Base-by-base conservation (phyloP, 495 filamentous ascomycete genomes). In the Penicillium psychrofluorescens region DNA sequence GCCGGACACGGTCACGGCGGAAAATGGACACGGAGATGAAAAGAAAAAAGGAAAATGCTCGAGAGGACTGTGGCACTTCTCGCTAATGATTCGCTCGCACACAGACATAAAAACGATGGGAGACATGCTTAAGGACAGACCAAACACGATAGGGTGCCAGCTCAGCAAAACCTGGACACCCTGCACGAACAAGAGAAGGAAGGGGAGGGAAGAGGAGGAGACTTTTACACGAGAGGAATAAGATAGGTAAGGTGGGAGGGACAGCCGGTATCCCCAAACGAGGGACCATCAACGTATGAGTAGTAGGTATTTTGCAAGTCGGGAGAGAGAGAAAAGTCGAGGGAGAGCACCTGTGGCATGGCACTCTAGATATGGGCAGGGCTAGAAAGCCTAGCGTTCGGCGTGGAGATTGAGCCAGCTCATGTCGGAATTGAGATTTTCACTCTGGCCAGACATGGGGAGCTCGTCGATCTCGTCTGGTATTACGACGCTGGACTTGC, bases 391-490 rank as follows among this genome's bases (percentile, higher is more conserved):
- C 61, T 45, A 71, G 44, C 56, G 58, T 11, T 63, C 61, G 28
- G 57, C 59, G 16, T 70, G 41, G 7, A 89, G 62, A 57, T 88
- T 88, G 33, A 89, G 63, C 85, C 85, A 89, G 64, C 83, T 86
- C 79, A 89, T 84, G 59, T 89, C 85, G 22, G 70, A 64, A 44
- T 72, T 69, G 50, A 63, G 42, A 34, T 67, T 66, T 36, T 44
- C 39, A 6, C 33, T 45, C 33, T 50, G 63, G 1, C 45, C 60
- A 15, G 57, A 43, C n/a, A 61, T 46, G 14, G 67, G 68, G 10
- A 65, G 58, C 45, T 72, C 73, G 30, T 68, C 61, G 37, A 66
- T 64, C 9, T 68, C 45, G 6, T 71, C 68, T 0, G 63, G 41
- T 53, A 68, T 59, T 15, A 70, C 35, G 16, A 69, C 35, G 50